Conservation (phyloP, 352 stramenopile genomes). For the Phytophthora idaei region DNA sequence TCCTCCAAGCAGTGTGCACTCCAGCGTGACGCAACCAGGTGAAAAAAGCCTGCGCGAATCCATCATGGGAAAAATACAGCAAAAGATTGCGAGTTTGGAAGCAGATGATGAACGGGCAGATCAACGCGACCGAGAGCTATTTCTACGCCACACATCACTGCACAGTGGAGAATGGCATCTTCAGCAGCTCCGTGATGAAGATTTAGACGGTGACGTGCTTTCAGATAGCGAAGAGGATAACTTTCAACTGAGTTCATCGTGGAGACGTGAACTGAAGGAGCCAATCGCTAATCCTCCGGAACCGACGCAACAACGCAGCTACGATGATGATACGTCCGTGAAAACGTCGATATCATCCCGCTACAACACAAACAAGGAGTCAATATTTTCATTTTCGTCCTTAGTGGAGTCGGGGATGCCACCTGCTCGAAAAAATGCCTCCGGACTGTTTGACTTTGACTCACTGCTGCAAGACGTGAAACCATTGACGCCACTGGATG, state of each 20-base stretch:
- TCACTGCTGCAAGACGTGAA: constrained; percentile 43
- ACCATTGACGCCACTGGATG: background rate
- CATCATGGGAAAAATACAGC: constrained; percentile 57
- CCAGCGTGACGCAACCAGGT: background rate
- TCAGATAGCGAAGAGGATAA: constrained; percentile 23
- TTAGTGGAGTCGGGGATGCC: background rate
- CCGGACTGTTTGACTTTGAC: constrained; percentile 61
- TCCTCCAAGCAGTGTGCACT: constrained; percentile 6
- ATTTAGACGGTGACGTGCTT: constrained; percentile 7
- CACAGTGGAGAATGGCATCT: constrained; percentile 42
- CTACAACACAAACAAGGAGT: constrained; percentile 9
- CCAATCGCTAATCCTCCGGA: background rate
- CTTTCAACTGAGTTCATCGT: constrained; percentile 29
- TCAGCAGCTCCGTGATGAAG: constrained; percentile 21
- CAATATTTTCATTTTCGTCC: constrained; percentile 41
- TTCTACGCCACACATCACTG: constrained; percentile 49
- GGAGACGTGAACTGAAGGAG: constrained; percentile 23
- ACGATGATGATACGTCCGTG: background rate
- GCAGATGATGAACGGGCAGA: constrained; percentile 43
- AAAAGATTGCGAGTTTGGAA: constrained; percentile 49
- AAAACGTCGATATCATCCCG: background rate
- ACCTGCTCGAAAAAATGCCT: background rate
- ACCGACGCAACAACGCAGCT: background rate
- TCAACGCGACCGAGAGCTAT: constrained; percentile 42
- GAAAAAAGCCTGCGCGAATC: constrained; percentile 28